Base-by-base conservation (phyloP, 805 yeast genomes). In the Debaryomyces maramus region DNA sequence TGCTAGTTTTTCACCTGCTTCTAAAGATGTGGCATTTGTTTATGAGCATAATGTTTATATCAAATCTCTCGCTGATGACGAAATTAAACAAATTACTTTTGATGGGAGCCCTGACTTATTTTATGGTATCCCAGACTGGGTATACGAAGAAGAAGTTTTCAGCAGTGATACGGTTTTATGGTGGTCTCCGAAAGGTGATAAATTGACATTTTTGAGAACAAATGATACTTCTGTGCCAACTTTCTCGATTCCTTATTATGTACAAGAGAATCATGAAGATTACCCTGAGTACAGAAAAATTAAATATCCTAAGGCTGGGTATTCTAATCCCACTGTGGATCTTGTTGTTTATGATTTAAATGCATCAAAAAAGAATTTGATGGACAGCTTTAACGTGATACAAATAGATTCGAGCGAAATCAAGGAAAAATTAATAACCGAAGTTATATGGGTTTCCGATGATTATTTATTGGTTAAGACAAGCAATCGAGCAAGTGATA, bases 51-150 rank as follows among this genome's bases (percentile, higher is more conserved):
- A 86, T 47, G 46, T 86, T 2, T 83, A 65, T 48, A 34, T 82
- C 10, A 71, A 75, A 50, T 59, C 73, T 35, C 48, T 77, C 6
- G 15, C 39, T 3, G 44, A 51, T 9, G 54, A 48, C 4, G 43
- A 47, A 4, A 39, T 57, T 3, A 53, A 45, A 0, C 69, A 62
- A 41, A 55, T 79, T 7, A 76, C 84, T 0, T 43, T 46, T 4
- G 84, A 78, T 54, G 90, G 89, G 0, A 63, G 73, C 9, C 53
- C 46, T 0, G 61, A 71, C 13, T 63, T 84, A 3, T 70, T 74
- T 44, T 81, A 85, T 49, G 95, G 88, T 5, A 81, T 72, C 46
- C 81, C 90, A 0, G 93, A 85, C 53, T 86, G 95, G 93, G 82
- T 85, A 1, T 85, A 85, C 57, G 95, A 86, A 56, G 95, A 86